phyloP scores from a whole-genome alignment of 192 early-diverging fungal genomes.

The Linnemannia schmuckeri region DNA sequence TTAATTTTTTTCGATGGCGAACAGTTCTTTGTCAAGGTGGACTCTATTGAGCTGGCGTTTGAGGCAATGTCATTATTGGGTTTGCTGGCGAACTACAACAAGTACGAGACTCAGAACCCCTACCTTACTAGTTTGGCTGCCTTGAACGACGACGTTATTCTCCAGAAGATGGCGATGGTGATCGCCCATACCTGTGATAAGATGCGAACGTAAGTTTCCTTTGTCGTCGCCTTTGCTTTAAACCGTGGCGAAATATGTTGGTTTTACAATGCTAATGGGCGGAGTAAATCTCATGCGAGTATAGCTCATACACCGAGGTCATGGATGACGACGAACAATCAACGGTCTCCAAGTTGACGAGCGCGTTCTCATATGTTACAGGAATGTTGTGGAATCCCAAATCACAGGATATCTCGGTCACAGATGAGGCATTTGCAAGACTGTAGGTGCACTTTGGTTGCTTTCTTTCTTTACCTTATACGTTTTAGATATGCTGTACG shows the following conservation, averaged over 20 bases:
- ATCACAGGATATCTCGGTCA: conserved; percentile 40
- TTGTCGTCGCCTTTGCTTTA: neutral
- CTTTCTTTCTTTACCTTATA: neutral
- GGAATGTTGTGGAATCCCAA: conserved; percentile 57
- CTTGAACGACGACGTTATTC: conserved; percentile 43
- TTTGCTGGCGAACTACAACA: conserved; percentile 71
- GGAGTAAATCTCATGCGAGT: neutral
- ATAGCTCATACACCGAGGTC: conserved; percentile 56
- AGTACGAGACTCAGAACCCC: conserved; percentile 65
- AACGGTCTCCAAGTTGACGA: conserved; percentile 51
- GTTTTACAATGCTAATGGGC: neutral
- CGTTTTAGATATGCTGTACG: too few relatives aligned
- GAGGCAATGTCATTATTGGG: conserved; percentile 60
- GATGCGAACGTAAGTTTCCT: conserved; percentile 36
- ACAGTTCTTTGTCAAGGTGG: conserved; percentile 57
- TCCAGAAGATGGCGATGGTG: conserved; percentile 45
- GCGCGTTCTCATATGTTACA: conserved; percentile 59
- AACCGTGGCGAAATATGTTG: neutral
- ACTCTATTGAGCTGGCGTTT: conserved; percentile 52
- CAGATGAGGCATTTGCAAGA: conserved; percentile 51
- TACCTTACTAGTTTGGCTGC: conserved; percentile 56
- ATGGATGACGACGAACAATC: conserved; percentile 63
- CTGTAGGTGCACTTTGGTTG: conserved; percentile 37
- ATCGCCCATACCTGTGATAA: conserved; percentile 28
- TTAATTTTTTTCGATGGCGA: neutral